Evolutionary conservation across 192 early-diverging fungal genomes (phyloP).

Genomic region (Coemansia sp.): DNA sequence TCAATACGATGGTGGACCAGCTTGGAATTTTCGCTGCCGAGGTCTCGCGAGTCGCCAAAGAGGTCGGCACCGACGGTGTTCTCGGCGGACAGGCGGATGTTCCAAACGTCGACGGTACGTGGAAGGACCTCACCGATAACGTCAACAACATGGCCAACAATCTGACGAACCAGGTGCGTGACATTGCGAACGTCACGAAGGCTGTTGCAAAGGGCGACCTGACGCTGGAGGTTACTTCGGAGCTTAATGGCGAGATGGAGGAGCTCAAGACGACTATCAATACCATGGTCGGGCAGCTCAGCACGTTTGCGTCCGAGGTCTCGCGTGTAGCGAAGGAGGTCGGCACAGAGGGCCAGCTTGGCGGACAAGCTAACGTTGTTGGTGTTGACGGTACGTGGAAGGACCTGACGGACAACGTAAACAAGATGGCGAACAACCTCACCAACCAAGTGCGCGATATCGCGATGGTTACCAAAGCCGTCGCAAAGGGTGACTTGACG

Average conservation of each 20-base stretch:
- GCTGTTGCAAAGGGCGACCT: constrained; percentile 60
- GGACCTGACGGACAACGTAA: constrained; percentile 62
- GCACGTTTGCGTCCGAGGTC: constrained; percentile 61
- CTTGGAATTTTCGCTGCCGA: constrained; percentile 49
- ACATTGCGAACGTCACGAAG: constrained; percentile 57
- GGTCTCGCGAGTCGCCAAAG: constrained; percentile 66
- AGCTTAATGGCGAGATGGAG: constrained; percentile 51
- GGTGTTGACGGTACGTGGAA: constrained; percentile 62
- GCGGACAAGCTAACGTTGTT: constrained; percentile 55
- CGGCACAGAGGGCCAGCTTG: constrained; percentile 53
- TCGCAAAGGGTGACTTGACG: constrained; percentile 27
- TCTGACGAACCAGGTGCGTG: constrained; percentile 58
- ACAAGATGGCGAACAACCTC: constrained; percentile 63
- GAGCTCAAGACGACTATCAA: constrained; percentile 15
- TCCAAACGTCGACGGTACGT: constrained; percentile 57
- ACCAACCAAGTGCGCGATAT: constrained; percentile 65
- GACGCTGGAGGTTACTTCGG: constrained; percentile 7
- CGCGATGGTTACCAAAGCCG: constrained; percentile 26
- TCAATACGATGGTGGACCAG: constrained; percentile 62
- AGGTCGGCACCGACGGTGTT: constrained; percentile 68
- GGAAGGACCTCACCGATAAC: constrained; percentile 60
- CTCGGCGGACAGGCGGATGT: constrained; percentile 70
- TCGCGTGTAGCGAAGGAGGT: constrained; percentile 65
- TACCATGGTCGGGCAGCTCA: constrained; percentile 25
- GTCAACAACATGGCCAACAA: constrained; percentile 59